phyloP scores from a whole-genome alignment of 2,329 filamentous ascomycete genomes.

The Xylaria sp. region DNA sequence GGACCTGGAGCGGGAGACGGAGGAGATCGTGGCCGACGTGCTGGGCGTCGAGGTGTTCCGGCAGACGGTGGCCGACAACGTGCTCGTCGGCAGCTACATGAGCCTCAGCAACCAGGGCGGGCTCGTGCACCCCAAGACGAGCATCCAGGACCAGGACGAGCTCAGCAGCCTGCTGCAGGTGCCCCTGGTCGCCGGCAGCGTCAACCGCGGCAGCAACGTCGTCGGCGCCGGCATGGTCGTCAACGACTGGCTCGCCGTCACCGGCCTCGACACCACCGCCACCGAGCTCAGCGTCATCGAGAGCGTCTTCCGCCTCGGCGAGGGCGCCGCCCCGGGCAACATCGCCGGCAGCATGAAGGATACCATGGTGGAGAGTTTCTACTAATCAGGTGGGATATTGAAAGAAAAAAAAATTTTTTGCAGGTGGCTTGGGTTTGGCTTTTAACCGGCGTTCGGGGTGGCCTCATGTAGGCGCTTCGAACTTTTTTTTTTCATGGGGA shows the following conservation, averaged over 20 bases:
- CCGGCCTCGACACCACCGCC: conserved; percentile 91
- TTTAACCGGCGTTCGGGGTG: too few relatives aligned
- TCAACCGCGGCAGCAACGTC: conserved; percentile 90
- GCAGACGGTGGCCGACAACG: conserved; percentile 96
- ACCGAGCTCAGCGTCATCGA: conserved; percentile 96
- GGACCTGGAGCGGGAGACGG: conserved; percentile 94
- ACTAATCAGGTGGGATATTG: conserved; percentile 61
- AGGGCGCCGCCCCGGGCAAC: conserved; percentile 76
- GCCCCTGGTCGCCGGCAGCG: conserved; percentile 88
- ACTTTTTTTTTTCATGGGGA: too few relatives aligned
- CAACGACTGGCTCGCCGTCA: conserved; percentile 96
- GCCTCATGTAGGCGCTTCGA: too few relatives aligned
- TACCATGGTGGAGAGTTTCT: conserved; percentile 98
- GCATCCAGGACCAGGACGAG: conserved; percentile 97
- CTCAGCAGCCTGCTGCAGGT: conserved; percentile 91
- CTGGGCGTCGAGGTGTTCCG: conserved; percentile 86
- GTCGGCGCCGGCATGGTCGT: conserved; percentile 98
- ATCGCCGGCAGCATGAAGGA: conserved; percentile 91
- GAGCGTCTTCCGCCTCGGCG: conserved; percentile 91
- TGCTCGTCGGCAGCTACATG: conserved; percentile 97
- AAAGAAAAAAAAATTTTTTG: background rate
- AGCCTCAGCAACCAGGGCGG: conserved; percentile 92
- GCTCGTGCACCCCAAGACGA: conserved; percentile 95
- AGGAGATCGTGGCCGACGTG: conserved; percentile 97
- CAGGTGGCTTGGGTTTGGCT: conserved; percentile 5